Percentiles rank a stretch among this genome's conserved stretches.
These are phyloP conservation scores for Podospora sp. DNA, from an alignment of 495 filamentous ascomycete genomes.

Conservation along the genomic window DNA sequence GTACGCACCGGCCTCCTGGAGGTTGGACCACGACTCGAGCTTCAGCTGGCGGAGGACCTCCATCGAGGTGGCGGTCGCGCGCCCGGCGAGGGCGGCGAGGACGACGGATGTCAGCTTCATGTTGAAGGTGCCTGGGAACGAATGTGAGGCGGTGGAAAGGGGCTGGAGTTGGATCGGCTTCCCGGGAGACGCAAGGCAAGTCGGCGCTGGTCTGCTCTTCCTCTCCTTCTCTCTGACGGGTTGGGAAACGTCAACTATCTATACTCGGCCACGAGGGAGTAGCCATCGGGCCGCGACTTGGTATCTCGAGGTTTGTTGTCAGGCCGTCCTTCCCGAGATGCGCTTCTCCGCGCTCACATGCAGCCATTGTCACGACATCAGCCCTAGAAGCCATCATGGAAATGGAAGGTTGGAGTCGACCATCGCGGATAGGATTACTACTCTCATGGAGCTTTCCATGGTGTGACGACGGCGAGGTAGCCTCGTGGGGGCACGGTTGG, in stretches of 20 bases:
- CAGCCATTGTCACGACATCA: not conserved
- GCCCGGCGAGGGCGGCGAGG: slow-evolving; percentile 5
- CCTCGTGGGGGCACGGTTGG: not conserved
- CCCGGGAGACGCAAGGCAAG: too few species aligned
- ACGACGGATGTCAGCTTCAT: slow-evolving; percentile 7
- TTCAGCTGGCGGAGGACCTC: slow-evolving; percentile 19
- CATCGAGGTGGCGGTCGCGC: slow-evolving; percentile 23
- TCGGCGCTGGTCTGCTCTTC: too few species aligned
- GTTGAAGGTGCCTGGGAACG: not conserved
- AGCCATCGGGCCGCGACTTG: not conserved
- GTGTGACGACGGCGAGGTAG: not conserved
- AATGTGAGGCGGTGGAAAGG: too few species aligned
- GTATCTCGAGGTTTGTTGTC: not conserved
- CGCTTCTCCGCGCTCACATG: not conserved
- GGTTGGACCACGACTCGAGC: slow-evolving; percentile 13
- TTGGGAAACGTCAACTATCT: not conserved
- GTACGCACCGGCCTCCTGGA: slow-evolving; percentile 14
- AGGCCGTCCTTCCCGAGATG: too few species aligned
- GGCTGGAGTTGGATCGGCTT: too few species aligned
- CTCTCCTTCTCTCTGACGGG: not conserved
- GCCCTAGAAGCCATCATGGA: not conserved
- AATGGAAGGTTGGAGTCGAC: not conserved
- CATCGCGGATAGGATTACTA: not conserved
- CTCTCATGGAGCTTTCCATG: not conserved
- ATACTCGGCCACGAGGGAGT: not conserved